Percentiles rank a stretch among this genome's conserved stretches.
These are phyloP conservation scores for Globisporangium cederbergense DNA, from an alignment of 352 stramenopile species.

Conservation along the genomic window DNA sequence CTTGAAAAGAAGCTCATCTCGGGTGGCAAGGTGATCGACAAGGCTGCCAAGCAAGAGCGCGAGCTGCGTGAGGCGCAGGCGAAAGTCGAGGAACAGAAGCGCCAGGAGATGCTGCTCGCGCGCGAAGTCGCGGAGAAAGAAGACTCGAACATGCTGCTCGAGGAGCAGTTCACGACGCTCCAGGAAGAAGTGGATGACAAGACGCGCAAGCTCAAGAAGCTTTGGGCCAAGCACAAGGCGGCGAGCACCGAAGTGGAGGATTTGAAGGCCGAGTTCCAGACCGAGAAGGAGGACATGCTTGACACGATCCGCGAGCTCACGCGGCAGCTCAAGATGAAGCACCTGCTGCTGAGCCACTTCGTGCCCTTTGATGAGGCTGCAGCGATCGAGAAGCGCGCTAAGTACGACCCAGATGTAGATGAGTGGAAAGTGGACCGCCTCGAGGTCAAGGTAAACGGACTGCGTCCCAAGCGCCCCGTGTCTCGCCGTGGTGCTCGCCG, in stretches of 20 bases:
- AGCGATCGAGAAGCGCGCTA: slow-evolving; percentile 74
- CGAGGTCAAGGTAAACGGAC: slow-evolving; percentile 52
- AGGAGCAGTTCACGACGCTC: slow-evolving; percentile 89
- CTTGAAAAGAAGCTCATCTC: slow-evolving; percentile 84
- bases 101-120: slow-evolving; percentile 78
- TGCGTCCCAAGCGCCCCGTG: slow-evolving; percentile 62
- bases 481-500: slow-evolving; percentile 58
- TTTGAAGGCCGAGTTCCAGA: slow-evolving; percentile 91
- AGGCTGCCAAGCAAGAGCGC: slow-evolving; percentile 92
- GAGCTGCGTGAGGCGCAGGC: slow-evolving; percentile 88
- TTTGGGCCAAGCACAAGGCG: slow-evolving; percentile 92
- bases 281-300: slow-evolving; percentile 94
- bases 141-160: slow-evolving; percentile 89
- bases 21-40: slow-evolving; percentile 93
- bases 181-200: slow-evolving; percentile 93
- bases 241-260: slow-evolving; percentile 90
- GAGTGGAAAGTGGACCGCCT: slow-evolving; percentile 83
- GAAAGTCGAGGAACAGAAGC: slow-evolving; percentile 85
- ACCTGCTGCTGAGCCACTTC: slow-evolving; percentile 90
- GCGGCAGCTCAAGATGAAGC: slow-evolving; percentile 94
- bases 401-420: slow-evolving; percentile 89
- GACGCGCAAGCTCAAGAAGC: slow-evolving; percentile 95
- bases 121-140: slow-evolving; percentile 92
- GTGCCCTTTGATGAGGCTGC: slow-evolving; percentile 68
- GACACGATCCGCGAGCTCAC: slow-evolving; percentile 93